A percentile compares a stretch with the other conserved stretches of the same genome.
These are phyloP conservation scores for Angomonas ambiguus DNA, from an alignment of 208 protist species.

Conservation along the genomic window DNA sequence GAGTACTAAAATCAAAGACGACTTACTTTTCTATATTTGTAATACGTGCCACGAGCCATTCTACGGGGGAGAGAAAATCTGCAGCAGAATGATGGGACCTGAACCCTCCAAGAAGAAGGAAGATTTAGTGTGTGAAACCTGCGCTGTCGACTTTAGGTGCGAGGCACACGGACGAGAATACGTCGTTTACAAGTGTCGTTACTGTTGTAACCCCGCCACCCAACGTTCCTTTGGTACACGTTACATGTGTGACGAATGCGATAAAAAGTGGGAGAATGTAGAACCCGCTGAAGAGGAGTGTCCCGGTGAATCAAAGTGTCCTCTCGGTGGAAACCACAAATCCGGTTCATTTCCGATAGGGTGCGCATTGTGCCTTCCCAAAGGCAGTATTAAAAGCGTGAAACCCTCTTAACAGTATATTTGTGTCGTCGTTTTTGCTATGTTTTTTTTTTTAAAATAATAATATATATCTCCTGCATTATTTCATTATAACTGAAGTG, in stretches of 20 bases:
- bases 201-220: slow-evolving; percentile 87
- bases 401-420: too few relatives aligned
- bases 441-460: too few relatives aligned
- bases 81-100: slow-evolving; percentile 53
- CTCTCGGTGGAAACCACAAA: slow-evolving; percentile 42
- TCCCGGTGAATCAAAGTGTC: slow-evolving; percentile 41
- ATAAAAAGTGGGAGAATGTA: slow-evolving; percentile 49
- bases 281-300: slow-evolving; percentile 60
- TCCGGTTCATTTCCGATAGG: slow-evolving; percentile 26
- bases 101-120: slow-evolving; percentile 55
- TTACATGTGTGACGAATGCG: slow-evolving; percentile 75
- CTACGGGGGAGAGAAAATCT: slow-evolving; percentile 72
- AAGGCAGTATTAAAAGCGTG: neutral
- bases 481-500: too few relatives aligned
- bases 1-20: slow-evolving; percentile 47
- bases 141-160: slow-evolving; percentile 49
- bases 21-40: slow-evolving; percentile 81
- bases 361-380: slow-evolving; percentile 50
- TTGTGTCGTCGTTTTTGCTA: too few relatives aligned
- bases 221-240: slow-evolving; percentile 80
- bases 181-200: slow-evolving; percentile 81
- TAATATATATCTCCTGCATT: too few relatives aligned
- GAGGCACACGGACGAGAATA: slow-evolving; percentile 29
- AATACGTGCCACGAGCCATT: slow-evolving; percentile 55
- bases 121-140: slow-evolving; percentile 74